Evolutionary conservation across 192 early-diverging fungal species (phyloP).

Genomic region (Paraglomus occultum): DNA sequence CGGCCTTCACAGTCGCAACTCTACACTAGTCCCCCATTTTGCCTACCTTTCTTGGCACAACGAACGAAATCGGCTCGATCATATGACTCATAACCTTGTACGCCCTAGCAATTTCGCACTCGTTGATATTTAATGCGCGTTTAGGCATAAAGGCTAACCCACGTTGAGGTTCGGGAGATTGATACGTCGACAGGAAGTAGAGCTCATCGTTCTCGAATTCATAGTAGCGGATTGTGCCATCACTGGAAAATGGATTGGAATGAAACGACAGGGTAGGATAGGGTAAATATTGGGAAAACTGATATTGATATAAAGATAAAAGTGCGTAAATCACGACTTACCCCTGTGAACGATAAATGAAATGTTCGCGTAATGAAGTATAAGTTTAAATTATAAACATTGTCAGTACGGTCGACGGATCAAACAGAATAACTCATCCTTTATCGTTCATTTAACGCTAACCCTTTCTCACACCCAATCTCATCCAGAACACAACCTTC

Average conservation of each 20-base stretch:
- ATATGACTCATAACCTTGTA: constrained; percentile 89
- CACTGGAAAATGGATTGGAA: constrained; percentile 46
- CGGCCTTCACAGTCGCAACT: not conserved
- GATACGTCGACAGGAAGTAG: constrained; percentile 83
- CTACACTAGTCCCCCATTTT: not conserved
- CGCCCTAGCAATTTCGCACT: constrained; percentile 89
- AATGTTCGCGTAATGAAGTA: no score
- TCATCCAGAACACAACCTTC: constrained; percentile 55
- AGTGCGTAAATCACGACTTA: not conserved
- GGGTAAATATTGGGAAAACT: not conserved
- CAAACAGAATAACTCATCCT: no score
- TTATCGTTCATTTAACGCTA: no score
- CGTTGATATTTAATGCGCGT: constrained; percentile 79
- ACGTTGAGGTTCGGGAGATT: constrained; percentile 89
- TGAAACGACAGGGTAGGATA: no score
- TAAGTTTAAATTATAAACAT: no score
- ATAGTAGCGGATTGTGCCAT: constrained; percentile 99
- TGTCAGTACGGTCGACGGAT: no score
- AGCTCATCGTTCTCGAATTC: constrained; percentile 96
- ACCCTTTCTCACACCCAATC: no score
- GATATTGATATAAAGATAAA: not conserved
- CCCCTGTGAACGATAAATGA: not conserved
- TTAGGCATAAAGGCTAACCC: constrained; percentile 94
- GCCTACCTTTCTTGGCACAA: constrained; percentile 87
- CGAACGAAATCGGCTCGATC: constrained; percentile 96